A percentile compares a stretch with the other conserved stretches of the same genome.
These are phyloP conservation scores for Stagonosporopsis vannaccii DNA, from an alignment of 2,329 filamentous ascomycete species.

Conservation along the genomic window DNA sequence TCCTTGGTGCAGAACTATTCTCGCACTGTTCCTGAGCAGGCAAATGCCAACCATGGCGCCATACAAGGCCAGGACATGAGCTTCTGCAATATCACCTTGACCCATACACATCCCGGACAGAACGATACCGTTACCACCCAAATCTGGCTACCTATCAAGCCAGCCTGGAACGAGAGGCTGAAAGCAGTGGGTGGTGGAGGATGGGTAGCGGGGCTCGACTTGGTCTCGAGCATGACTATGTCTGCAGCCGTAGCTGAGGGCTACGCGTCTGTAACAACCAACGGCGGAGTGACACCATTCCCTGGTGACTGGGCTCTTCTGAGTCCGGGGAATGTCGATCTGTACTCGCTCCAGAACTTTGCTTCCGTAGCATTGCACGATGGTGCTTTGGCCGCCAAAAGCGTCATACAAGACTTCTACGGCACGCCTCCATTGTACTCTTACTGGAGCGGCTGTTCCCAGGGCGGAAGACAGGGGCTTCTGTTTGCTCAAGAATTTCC, in stretches of 20 bases:
- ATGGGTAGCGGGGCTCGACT: constrained; percentile 24
- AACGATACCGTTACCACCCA: constrained; percentile 21
- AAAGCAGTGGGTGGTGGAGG: constrained; percentile 33
- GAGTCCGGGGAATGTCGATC: constrained; percentile 20
- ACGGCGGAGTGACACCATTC: constrained; percentile 16
- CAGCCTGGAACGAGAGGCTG: constrained; percentile 24
- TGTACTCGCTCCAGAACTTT: constrained; percentile 25
- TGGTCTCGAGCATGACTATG: neutral
- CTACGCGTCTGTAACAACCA: constrained; percentile 28
- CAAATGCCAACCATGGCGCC: neutral
- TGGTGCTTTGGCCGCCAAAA: constrained; percentile 24
- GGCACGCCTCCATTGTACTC: constrained; percentile 30
- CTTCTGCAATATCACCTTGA: constrained; percentile 29
- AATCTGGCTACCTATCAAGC: constrained; percentile 14
- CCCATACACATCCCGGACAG: constrained; percentile 21
- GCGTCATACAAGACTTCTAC: constrained; percentile 30
- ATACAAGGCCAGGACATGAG: neutral
- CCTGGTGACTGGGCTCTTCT: constrained; percentile 12
- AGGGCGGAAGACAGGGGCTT: constrained; percentile 35
- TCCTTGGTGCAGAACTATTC: neutral
- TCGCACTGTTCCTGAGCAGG: too few species aligned
- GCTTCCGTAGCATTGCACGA: constrained; percentile 41
- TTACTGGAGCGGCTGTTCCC: constrained; percentile 38
- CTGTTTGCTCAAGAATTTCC: constrained; percentile 33
- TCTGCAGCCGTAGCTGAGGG: constrained; percentile 21